Conservation (phyloP, 768 basidiomycete species). For the Leucocoprinus leucothites region DNA sequence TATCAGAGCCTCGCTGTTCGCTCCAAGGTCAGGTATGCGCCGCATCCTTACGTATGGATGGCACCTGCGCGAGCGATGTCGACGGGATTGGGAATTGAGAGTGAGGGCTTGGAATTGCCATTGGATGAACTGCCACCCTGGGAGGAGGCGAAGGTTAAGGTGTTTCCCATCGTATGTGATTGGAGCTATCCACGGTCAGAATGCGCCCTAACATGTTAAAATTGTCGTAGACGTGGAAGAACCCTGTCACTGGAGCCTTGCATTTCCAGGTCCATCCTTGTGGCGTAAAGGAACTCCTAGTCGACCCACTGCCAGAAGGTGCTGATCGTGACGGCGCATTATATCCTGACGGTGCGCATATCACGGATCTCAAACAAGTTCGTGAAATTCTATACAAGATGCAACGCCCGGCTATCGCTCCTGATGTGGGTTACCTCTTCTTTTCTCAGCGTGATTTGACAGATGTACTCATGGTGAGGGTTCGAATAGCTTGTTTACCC, state of each 20-base stretch:
- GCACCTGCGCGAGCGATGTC: constrained; percentile 63
- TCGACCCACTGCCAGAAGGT: constrained; percentile 70
- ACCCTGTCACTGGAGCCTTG: constrained; percentile 76
- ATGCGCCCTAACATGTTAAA: background rate
- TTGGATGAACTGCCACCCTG: constrained; percentile 68
- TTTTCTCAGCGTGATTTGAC: background rate
- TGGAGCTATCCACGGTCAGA: background rate
- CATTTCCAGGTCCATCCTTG: constrained; percentile 93
- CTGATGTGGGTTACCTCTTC: constrained; percentile 47
- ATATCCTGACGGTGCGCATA: constrained; percentile 78
- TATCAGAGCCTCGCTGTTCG: constrained; percentile 80
- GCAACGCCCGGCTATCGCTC: constrained; percentile 88
- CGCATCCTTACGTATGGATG: constrained; percentile 91
- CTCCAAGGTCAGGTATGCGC: constrained; percentile 69
- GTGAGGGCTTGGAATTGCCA: constrained; percentile 66
- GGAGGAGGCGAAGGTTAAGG: constrained; percentile 72
- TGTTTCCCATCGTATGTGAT: constrained; percentile 52
- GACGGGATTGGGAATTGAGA: constrained; percentile 79
- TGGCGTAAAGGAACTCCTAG: constrained; percentile 59
- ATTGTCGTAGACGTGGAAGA: constrained; percentile 76
- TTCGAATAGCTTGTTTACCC: constrained; percentile 74
- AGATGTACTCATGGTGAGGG: too few species aligned
- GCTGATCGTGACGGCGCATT: constrained; percentile 59
- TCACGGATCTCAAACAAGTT: constrained; percentile 71
- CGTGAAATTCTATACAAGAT: constrained; percentile 78